These are phyloP conservation scores for Globisporangium alternatum DNA, from an alignment of 352 stramenopile genomes.

Conservation along the genomic window DNA sequence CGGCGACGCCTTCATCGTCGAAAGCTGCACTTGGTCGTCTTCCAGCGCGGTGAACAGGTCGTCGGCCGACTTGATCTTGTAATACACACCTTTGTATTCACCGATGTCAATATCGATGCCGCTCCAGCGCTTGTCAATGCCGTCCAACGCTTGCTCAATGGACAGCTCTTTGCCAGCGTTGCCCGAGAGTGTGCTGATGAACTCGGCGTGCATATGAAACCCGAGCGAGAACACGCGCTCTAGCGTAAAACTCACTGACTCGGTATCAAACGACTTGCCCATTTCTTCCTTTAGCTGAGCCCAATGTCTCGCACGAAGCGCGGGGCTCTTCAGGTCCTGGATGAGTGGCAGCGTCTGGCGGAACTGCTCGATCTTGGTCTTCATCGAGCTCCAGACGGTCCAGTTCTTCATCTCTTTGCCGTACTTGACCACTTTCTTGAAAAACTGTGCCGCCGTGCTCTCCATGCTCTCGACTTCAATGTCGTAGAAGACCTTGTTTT, in stretches of 20 bases:
- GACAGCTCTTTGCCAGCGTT: conserved; percentile 92
- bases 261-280: conserved; percentile 79
- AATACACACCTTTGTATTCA: conserved; percentile 92
- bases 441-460: conserved; percentile 83
- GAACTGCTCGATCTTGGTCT: conserved; percentile 93
- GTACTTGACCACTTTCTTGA: conserved; percentile 92
- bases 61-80: conserved; percentile 90
- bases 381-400: conserved; percentile 90
- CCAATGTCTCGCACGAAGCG: conserved; percentile 88
- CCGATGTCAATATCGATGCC: conserved; percentile 88
- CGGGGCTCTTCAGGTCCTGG: conserved; percentile 90
- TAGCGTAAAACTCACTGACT: conserved; percentile 74
- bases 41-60: conserved; percentile 90
- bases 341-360: conserved; percentile 92
- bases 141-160: conserved; percentile 88
- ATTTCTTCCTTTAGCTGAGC: conserved; percentile 86
- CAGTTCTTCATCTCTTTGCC: conserved; percentile 93
- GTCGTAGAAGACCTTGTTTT: conserved; percentile 90
- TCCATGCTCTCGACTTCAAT: conserved; percentile 93
- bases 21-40: conserved; percentile 91
- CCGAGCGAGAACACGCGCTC: conserved; percentile 86
- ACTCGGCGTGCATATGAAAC: conserved; percentile 87
- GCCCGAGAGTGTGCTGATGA: conserved; percentile 88
- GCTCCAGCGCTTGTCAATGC: conserved; percentile 87
- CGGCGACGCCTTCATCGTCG: conserved; percentile 92